Evolutionary conservation across 164 flowering plant genomes (phyloP).

Genomic region (Umbilicus rupestris): DNA sequence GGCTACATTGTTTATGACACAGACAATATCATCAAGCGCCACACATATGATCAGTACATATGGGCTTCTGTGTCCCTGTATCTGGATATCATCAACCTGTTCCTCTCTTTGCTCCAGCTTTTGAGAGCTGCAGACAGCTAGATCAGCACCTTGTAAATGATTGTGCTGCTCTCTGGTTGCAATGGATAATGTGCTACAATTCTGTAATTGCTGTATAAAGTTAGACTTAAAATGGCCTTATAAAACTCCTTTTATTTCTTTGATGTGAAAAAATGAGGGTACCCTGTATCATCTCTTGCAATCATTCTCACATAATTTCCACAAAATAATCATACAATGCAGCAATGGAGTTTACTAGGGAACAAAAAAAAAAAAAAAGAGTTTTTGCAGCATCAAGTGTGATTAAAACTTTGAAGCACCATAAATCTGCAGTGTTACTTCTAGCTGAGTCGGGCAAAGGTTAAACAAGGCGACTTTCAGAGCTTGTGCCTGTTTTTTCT

Average conservation of each 20-base stretch:
- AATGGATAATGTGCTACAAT: background rate
- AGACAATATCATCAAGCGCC: conserved; percentile 81
- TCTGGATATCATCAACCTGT: conserved; percentile 79
- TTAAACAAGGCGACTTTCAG: background rate
- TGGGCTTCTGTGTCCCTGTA: conserved; percentile 84
- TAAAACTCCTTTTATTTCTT: background rate
- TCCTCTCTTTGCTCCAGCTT: conserved; percentile 46
- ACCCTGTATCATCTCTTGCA: background rate
- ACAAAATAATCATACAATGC: no score
- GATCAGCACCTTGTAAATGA: background rate
- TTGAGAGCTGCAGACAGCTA: conserved; percentile 52
- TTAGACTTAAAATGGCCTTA: background rate
- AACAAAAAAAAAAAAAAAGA: no score
- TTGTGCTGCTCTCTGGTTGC: background rate
- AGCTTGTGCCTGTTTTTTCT: conserved; percentile 17
- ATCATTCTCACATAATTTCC: background rate
- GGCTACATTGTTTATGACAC: conserved; percentile 89
- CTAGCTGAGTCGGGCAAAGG: no score
- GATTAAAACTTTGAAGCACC: no score
- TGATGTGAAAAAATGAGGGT: background rate
- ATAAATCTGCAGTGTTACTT: no score
- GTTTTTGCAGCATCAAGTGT: no score
- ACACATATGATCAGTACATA: conserved; percentile 73
- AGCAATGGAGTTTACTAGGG: no score
- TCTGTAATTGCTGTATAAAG: background rate